Base-by-base conservation (phyloP, 495 filamentous ascomycete genomes). In the Bryoglossum gracile region DNA sequence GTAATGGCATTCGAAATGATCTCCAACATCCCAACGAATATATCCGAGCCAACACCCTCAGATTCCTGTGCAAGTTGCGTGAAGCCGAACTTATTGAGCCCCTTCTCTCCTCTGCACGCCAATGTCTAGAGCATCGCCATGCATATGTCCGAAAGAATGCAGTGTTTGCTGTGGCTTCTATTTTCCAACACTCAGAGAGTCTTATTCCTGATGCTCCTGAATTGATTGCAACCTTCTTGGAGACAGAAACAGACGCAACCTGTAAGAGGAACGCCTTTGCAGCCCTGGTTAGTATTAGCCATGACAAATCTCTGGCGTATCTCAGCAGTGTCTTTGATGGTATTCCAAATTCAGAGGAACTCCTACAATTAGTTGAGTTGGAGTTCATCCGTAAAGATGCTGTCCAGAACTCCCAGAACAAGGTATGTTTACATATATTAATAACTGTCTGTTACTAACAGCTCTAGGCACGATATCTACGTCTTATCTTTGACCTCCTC, bases 251-350 rank as follows among this genome's bases (percentile, higher is more conserved):
- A 54, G 94, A 99, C 64, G 76, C 85, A 47, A 97, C 94, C 13
- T 97, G 91, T 82, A 97, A 95, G 75, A 78, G 94, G 57, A 99
- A 99, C 67, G 94, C 91, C 19, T 99, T 97, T 55, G 88, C 88
- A 35, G 91, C 94, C 6, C 74, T 99, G 28, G 78, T 82, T 58
- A 83, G 82, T 54, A 94, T 97, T 62, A 94, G 83, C 66, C 94
- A 96, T 67, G 84, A 94, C 46, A 94, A 87, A 63, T 88, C 94
- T 0, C 68, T 95, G 26, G 87, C 87, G 56, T 99, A 91, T 64
- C 75, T 99, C 28, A 84, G 79, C 65, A 77, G 80, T n/a, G 86
- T 89, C 2, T 95, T 99, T 51, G 94, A 97, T 56, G 84, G 87
- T 21, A 91, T 97, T 50, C 83, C 88, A 10, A 95, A 92, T 62